Base-by-base conservation (phyloP, 805 yeast genomes). In the Saturnispora mendoncae region DNA sequence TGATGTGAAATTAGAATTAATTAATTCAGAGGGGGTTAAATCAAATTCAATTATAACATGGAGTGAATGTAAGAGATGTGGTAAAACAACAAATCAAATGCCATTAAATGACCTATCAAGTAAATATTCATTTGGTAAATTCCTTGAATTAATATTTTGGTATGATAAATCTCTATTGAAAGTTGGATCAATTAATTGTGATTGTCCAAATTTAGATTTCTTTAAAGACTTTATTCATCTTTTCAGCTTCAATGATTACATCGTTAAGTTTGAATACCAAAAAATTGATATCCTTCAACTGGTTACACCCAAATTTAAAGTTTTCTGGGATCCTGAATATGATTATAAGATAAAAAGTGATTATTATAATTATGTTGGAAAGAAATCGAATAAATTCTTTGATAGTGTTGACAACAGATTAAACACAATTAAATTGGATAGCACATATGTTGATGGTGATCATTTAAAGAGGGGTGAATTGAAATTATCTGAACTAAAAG, bases 81-180 rank as follows among this genome's bases (percentile, higher is more conserved):
- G 78, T 12, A 72, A 69, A 28, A 68, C 80, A 0, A 78, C 94
- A 2, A 92, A 96, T 0, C 77, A 82, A 5, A 63, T 80, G 12
- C 84, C 84, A 15, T 76, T 94, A 80, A 82, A 84, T 51, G 90
- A 86, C 37, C 78, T 78, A 30, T 79, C 97, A 0, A 88, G 94
- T 80, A 86, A 80, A 53, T 80, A 79, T 48, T 90, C 97, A 0
- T 80, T 92, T 60, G 98, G 97, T 0, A 94, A 94, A 55, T 92
- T 84, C 56, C 65, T 92, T 19, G 97, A 92, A 62, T 65, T 88
- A 18, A 67, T 82, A 24, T 88, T 88, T 56, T 86, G 94, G 84
- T 44, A 37, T 30, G 46, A 46, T 25, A 41, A 36, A 12, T 32
- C 44, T 6, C 26, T 39, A 23, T 41, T 46, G 6, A 39, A 42